These are phyloP conservation scores for Neurospora discreta DNA, from an alignment of 495 filamentous ascomycete genomes.

Conservation along the genomic window DNA sequence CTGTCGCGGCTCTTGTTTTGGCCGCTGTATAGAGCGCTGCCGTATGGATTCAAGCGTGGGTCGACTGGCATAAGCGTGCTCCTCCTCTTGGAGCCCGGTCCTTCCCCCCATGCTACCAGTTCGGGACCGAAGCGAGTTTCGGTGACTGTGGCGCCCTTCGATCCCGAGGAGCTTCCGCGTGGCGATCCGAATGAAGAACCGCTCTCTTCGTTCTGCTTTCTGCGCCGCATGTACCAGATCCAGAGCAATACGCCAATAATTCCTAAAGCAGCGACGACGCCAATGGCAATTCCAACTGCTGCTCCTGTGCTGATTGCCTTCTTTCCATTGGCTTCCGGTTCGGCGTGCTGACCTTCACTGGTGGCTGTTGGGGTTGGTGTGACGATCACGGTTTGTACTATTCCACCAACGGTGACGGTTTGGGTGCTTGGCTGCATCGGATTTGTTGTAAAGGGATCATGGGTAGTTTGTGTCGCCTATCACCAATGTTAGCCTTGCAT, in stretches of 20 bases:
- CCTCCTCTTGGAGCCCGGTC: slow-evolving; percentile 19
- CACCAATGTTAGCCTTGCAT: neutral
- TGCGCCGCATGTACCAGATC: slow-evolving; percentile 22
- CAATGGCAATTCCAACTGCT: slow-evolving; percentile 32
- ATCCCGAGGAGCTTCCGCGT: slow-evolving; percentile 30
- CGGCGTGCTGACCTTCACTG: slow-evolving; percentile 1
- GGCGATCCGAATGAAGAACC: slow-evolving; percentile 14
- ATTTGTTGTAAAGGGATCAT: slow-evolving; percentile 6
- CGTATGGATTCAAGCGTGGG: slow-evolving; percentile 43
- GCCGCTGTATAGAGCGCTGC: slow-evolving; percentile 33
- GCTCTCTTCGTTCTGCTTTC: slow-evolving; percentile 11
- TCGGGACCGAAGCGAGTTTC: slow-evolving; percentile 11
- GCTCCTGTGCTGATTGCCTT: slow-evolving; percentile 17
- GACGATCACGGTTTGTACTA: slow-evolving; percentile 30
- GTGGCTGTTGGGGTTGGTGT: slow-evolving; percentile 16
- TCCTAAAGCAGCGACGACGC: slow-evolving; percentile 24
- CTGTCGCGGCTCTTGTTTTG: slow-evolving; percentile 43
- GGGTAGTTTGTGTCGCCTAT: neutral
- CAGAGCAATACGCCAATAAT: slow-evolving; percentile 19
- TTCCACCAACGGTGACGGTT: slow-evolving; percentile 33
- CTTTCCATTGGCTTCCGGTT: neutral
- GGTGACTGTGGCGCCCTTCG: slow-evolving; percentile 24
- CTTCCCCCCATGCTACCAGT: neutral
- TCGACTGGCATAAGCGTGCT: slow-evolving; percentile 44
- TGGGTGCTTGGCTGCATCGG: slow-evolving; percentile 13